Base-by-base conservation (phyloP, 768 basidiomycete genomes). In the Collybiopsis luxurians region DNA sequence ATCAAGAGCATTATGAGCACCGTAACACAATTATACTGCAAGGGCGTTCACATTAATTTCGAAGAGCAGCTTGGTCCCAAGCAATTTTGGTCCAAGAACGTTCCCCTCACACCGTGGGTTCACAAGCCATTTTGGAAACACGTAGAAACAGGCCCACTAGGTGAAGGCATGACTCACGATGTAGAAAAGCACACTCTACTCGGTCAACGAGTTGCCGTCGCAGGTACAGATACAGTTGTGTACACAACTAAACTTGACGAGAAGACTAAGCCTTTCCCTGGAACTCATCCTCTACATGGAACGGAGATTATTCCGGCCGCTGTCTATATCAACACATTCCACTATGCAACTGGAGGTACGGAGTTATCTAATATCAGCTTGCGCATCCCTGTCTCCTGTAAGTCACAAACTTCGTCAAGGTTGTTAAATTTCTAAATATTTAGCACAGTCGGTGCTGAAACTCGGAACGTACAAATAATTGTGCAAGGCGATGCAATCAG, bases 261-360 rank as follows among this genome's bases (percentile, higher is more conserved):
- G 3, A 49, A 49, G n/a, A 49, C 48, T 5, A 49, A 49, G n/a
- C 48, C 48, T 36, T 49, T 49, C n/a, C 48, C 48, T 24, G 48
- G 48, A 21, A 49, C 48, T 34, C 48, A 49, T 31, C 48, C 31
- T 19, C 31, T 49, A 19, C 28, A 49, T 49, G 48, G 48, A 0
- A 49, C 48, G 5, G 48, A 49, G 31, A 49, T 49, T 23, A 49
- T 49, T 12, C 48, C 48, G 11, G 48, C 48, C 13, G 31, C 48
- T 36, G 48, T 49, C 7, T 49, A 49, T 21, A 49, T 49, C 48
- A 49, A 49, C 23, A 49, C 48, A 19, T 49, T 49, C 48, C 31
- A 49, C 27, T 34, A 49, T 28, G 48, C 48, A 2, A 49, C 48
- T 49, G 48, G 48, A 9, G 48, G 30, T 4, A 49, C 48, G 27